Base-by-base conservation (phyloP, 2,329 filamentous ascomycete genomes). In the Pezicula rhizophila region DNA sequence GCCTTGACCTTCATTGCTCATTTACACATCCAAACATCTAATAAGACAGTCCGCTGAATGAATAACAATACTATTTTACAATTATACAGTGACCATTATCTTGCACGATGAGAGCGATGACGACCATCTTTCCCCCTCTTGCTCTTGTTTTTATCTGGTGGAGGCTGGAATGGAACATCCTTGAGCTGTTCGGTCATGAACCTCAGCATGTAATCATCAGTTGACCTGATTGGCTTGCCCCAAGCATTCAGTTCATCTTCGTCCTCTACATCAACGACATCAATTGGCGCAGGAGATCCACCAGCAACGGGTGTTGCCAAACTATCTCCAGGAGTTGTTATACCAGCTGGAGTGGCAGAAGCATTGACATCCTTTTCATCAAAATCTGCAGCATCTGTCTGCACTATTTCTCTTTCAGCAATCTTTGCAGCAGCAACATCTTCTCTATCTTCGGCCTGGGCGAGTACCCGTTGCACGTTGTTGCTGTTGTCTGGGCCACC, bases 371-470 rank as follows among this genome's bases (percentile, higher is more conserved):
- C 69, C 64, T 80, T 79, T 60, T 91, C 87, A 2, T 82, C 82
- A 57, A 95, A 95, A 62, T 95, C 90, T 4, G 82, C 87, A 41
- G 91, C 89, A 57, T 95, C 89, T 20, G 87, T 85, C 60, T 89
- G 82, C 42, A 84, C 78, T 12, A 93, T 85, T 66, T 99, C 93
- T 62, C 87, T 93, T 64, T 95, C 87, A 0, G 93, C 93, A 8
- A 87, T 80, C 45, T 87, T 85, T 2, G 93, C 93, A 0, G 93
- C 93, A 23, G 83, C 84, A 12, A 92, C 88, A 63, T 99, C 93
- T 64, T 99, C 93, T 42, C 80, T 81, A 60, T 99, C 93, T 68
- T 99, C 93, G 0, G 90, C 92, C 55, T 89, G 86, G 58, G 95
- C 90, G 28, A 99, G 82, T 0, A 85, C 88, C 14, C 84, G 79